phyloP scores from a whole-genome alignment of 352 stramenopile genomes.

The Globisporangium acanthophoron region DNA sequence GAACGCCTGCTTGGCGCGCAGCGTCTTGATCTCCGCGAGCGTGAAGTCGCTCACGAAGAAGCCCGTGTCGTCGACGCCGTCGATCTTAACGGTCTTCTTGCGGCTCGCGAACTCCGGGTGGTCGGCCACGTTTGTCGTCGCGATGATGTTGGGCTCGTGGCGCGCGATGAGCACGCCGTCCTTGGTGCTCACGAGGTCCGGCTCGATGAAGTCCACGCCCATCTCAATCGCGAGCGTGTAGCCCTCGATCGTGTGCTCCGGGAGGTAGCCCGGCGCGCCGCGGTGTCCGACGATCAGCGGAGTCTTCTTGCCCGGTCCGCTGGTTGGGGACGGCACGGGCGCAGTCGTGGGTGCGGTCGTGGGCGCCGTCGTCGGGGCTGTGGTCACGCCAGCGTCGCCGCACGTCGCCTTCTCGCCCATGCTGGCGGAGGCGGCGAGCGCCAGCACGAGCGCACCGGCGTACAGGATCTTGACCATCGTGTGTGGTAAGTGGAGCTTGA shows the following conservation, averaged over 20 bases:
- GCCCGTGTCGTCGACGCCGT: constrained; percentile 46
- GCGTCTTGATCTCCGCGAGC: constrained; percentile 84
- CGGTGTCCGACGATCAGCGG: constrained; percentile 48
- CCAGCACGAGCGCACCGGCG: constrained; percentile 21
- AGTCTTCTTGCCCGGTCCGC: neutral
- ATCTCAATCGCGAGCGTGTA: constrained; percentile 89
- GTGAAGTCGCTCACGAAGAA: constrained; percentile 93
- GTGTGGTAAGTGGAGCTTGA: neutral
- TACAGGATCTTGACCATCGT: constrained; percentile 46
- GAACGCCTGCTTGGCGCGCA: constrained; percentile 77
- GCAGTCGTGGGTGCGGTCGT: neutral
- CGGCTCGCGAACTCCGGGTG: constrained; percentile 69
- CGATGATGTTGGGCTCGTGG: constrained; percentile 87
- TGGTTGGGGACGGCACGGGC: neutral
- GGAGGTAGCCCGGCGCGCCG: constrained; percentile 84
- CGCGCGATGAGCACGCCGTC: constrained; percentile 79
- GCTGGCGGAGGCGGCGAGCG: constrained; percentile 16
- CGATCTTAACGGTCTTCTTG: constrained; percentile 45
- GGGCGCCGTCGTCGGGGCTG: constrained; percentile 13
- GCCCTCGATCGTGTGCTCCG: constrained; percentile 85
- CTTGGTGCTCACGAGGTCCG: constrained; percentile 86
- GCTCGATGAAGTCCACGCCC: constrained; percentile 90
- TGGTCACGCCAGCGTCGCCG: constrained; percentile 26
- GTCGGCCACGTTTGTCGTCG: constrained; percentile 85
- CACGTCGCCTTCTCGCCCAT: constrained; percentile 20